A percentile compares a stretch with the other conserved stretches of the same genome.
phyloP scores from a whole-genome alignment of 192 early-diverging fungal species.

The Geranomyces michiganensis region DNA sequence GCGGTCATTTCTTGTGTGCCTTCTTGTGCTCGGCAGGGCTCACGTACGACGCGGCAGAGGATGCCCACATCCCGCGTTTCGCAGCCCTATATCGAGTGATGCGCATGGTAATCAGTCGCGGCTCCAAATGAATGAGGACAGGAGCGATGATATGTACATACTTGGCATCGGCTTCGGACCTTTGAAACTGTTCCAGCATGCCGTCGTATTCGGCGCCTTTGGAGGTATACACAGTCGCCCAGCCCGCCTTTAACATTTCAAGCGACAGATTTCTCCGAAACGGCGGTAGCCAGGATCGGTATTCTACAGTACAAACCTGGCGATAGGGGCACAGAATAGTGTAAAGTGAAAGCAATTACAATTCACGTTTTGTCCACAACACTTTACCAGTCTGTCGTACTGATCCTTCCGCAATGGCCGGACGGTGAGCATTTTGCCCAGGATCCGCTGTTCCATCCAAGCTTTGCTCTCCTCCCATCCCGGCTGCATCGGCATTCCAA shows the following conservation, averaged over 20 bases:
- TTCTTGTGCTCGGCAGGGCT: constrained; percentile 61
- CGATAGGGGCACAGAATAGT: too few relatives aligned
- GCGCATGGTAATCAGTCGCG: too few relatives aligned
- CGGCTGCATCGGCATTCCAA: constrained; percentile 67
- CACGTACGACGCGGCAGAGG: constrained; percentile 44
- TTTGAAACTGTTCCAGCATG: constrained; percentile 46
- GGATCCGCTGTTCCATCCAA: constrained; percentile 50
- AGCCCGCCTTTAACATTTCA: constrained; percentile 61
- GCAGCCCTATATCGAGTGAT: constrained; percentile 16
- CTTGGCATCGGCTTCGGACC: constrained; percentile 56
- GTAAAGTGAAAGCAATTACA: too few relatives aligned
- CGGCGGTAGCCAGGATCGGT: constrained; percentile 41
- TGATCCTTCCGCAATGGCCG: constrained; percentile 57
- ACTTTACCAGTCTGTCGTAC: constrained; percentile 60
- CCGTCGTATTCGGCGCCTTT: constrained; percentile 62
- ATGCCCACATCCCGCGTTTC: constrained; percentile 51
- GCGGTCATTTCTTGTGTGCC: constrained; percentile 34
- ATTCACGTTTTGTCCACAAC: background rate
- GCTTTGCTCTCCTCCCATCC: constrained; percentile 57
- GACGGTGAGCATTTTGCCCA: constrained; percentile 51
- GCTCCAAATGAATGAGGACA: background rate
- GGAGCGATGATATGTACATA: constrained; percentile 29
- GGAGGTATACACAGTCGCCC: constrained; percentile 60
- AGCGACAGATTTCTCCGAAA: constrained; percentile 59
- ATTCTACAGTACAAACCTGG: constrained; percentile 64